phyloP scores from a whole-genome alignment of 495 filamentous ascomycete species.

The Aspergillus funiculosus region DNA sequence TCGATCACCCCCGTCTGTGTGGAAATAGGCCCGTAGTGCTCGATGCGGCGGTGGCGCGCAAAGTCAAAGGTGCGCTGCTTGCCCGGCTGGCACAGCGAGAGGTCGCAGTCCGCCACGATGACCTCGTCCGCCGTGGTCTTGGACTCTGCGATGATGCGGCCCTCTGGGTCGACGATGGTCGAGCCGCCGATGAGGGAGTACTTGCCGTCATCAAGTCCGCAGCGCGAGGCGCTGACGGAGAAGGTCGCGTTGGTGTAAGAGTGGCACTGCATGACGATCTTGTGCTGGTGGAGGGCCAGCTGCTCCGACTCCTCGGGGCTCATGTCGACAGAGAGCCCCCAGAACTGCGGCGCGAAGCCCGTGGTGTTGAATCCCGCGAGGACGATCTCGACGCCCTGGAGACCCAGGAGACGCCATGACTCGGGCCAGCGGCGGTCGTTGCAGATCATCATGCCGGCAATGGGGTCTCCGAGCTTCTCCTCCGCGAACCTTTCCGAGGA shows the following conservation, averaged over 20 bases:
- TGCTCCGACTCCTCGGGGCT: constrained; percentile 33
- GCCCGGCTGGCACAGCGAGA: constrained; percentile 38
- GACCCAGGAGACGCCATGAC: constrained; percentile 39
- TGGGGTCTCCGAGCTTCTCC: constrained; percentile 35
- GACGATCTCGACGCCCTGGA: constrained; percentile 45
- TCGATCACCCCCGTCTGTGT: constrained; percentile 41
- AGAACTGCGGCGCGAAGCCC: constrained; percentile 38
- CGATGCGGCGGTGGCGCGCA: constrained; percentile 40
- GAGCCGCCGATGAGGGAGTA: constrained; percentile 44
- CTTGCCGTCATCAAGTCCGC: constrained; percentile 42
- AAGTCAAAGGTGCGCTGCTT: constrained; percentile 46
- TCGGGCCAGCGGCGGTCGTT: constrained; percentile 48
- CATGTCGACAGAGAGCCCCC: constrained; percentile 37
- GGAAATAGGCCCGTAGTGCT: constrained; percentile 39
- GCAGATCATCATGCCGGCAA: constrained; percentile 49
- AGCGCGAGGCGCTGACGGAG: constrained; percentile 38
- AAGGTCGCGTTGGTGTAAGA: constrained; percentile 47
- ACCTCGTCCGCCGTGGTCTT: constrained; percentile 41
- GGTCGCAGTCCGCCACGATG: constrained; percentile 41
- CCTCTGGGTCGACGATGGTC: constrained; percentile 44
- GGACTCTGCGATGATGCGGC: constrained; percentile 42
- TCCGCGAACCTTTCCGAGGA: constrained; percentile 20
- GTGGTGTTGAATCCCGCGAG: constrained; percentile 46
- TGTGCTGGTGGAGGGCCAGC: constrained; percentile 41
- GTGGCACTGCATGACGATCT: constrained; percentile 40